Conservation (phyloP, 1,284 basidiomycete species). For the Cerioporus squamosus region DNA sequence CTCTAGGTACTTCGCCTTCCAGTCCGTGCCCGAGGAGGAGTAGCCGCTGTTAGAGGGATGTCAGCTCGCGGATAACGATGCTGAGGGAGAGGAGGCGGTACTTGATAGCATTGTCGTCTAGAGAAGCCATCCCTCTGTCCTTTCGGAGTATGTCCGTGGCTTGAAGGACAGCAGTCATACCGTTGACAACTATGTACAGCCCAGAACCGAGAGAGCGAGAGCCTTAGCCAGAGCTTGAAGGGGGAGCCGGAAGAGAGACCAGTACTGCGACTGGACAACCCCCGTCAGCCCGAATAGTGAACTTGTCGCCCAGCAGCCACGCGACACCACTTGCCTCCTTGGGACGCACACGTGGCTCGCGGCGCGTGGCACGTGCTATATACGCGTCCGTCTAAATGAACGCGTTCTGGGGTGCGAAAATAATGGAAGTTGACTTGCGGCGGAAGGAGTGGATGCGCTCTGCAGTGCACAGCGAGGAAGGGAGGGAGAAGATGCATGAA, state of each 20-base stretch:
- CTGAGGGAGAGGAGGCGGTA: constrained; percentile 33
- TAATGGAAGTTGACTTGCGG: not conserved
- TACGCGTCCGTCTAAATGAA: constrained; percentile 9
- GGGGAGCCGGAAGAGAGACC: constrained; percentile 11
- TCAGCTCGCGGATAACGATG: constrained; percentile 12
- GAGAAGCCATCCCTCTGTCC: constrained; percentile 58
- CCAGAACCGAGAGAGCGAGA: constrained; percentile 25
- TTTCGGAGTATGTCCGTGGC: constrained; percentile 59
- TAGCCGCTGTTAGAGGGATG: constrained; percentile 43
- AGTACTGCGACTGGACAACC: constrained; percentile 26
- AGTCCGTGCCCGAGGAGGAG: constrained; percentile 61
- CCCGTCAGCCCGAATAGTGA: constrained; percentile 30
- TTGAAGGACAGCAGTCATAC: constrained; percentile 71
- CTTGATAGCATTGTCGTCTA: constrained; percentile 67
- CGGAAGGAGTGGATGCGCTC: no score
- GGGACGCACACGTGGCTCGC: constrained; percentile 14
- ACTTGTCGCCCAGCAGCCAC: constrained; percentile 29
- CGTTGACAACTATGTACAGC: constrained; percentile 34
- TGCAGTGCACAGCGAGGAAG: not conserved
- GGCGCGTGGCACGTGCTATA: constrained; percentile 12
- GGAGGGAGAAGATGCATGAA: no score
- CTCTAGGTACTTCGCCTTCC: constrained; percentile 85
- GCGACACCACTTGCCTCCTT: constrained; percentile 23
- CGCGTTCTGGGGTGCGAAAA: not conserved
- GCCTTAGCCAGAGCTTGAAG: constrained; percentile 22